These are phyloP conservation scores for Fraxinus anomala DNA, from an alignment of 257 asterid genomes.

Conservation along the genomic window DNA sequence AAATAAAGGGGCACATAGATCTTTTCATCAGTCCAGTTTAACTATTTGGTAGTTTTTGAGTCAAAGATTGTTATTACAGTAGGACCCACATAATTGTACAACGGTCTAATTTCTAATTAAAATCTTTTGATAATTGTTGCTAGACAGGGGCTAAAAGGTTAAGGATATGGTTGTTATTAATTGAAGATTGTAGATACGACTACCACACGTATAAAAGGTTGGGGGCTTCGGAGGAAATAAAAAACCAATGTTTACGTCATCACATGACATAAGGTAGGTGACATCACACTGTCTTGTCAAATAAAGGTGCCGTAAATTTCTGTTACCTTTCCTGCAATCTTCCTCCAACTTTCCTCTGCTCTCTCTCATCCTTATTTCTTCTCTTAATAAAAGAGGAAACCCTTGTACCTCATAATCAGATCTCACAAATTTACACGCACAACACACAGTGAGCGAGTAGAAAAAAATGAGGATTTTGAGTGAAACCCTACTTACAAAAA, in stretches of 20 bases:
- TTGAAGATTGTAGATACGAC: no score
- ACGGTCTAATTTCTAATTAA: no score
- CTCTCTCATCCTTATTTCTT: slow-evolving; percentile 5
- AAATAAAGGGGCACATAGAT: no score
- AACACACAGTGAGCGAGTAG: not conserved
- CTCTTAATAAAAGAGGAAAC: not conserved
- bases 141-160: no score
- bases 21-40: no score
- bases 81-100: no score
- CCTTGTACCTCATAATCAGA: not conserved
- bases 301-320: not conserved
- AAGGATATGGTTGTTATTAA: no score
- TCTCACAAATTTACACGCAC: not conserved
- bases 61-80: no score
- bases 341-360: not conserved
- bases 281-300: not conserved
- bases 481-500: slow-evolving; percentile 29
- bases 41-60: no score
- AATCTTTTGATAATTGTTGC: no score
- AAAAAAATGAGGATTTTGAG: slow-evolving; percentile 19
- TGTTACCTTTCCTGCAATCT: not conserved
- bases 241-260: not conserved
- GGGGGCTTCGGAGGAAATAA: not conserved
- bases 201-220: not conserved
- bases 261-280: not conserved